These are phyloP conservation scores for Alternaria rosae DNA, from an alignment of 2,329 filamentous ascomycete genomes.

Conservation along the genomic window DNA sequence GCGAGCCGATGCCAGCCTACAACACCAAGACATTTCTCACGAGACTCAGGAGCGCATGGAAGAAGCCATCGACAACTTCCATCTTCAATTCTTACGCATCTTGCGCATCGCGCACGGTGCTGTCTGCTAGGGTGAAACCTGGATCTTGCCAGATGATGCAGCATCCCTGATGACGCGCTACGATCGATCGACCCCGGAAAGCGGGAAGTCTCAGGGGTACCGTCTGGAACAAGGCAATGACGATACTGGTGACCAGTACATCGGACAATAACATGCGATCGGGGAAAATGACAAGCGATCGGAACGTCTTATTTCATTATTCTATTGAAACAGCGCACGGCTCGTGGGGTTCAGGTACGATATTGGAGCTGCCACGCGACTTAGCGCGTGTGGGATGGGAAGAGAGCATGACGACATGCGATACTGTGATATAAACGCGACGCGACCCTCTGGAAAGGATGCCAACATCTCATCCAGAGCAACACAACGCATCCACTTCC, in stretches of 20 bases:
- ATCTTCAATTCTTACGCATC: background rate
- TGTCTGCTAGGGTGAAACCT: background rate
- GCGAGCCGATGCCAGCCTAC: conserved; percentile 17
- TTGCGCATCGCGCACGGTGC: background rate
- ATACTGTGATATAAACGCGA: conserved; percentile 8
- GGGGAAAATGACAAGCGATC: conserved; percentile 36
- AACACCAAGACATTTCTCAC: conserved; percentile 14
- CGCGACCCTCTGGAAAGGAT: background rate
- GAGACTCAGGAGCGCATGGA: conserved; percentile 1
- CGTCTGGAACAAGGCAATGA: background rate
- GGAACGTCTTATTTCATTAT: conserved; percentile 1
- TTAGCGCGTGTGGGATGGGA: conserved; percentile 9
- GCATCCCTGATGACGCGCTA: background rate
- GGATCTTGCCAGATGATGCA: background rate
- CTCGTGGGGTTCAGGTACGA: conserved; percentile 8
- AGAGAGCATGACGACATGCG: conserved; percentile 10
- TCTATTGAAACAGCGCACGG: conserved; percentile 14
- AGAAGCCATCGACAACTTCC: background rate
- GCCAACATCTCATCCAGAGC: background rate
- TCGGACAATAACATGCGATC: conserved; percentile 41
- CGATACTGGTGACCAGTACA: conserved; percentile 48
- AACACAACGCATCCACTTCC: background rate
- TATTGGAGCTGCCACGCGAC: conserved; percentile 9
- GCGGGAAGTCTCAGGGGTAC: conserved; percentile 3
- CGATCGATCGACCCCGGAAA: conserved; percentile 2